These are phyloP conservation scores for Shiraia sp. DNA, from an alignment of 2,329 filamentous ascomycete species.

Conservation along the genomic window DNA sequence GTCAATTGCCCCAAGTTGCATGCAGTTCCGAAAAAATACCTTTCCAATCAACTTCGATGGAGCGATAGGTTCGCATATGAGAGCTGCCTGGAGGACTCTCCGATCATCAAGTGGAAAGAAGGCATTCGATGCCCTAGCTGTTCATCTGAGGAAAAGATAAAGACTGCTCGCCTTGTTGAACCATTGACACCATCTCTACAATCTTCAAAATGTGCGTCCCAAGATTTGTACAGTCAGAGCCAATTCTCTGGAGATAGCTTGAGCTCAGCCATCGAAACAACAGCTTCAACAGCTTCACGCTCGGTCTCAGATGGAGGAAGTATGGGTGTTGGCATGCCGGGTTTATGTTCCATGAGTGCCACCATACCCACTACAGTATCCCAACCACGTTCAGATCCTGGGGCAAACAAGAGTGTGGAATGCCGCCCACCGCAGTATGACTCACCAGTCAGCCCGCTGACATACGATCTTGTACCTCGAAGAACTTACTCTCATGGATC, in stretches of 20 bases:
- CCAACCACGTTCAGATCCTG: slow-evolving; percentile 9
- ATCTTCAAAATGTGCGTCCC: slow-evolving; percentile 21
- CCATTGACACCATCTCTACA: slow-evolving; percentile 31
- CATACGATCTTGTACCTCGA: slow-evolving; percentile 6
- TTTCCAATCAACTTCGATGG: slow-evolving; percentile 38
- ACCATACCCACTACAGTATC: slow-evolving; percentile 15
- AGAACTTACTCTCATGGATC: slow-evolving; percentile 12
- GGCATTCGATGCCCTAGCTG: slow-evolving; percentile 40
- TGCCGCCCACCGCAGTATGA: slow-evolving; percentile 23
- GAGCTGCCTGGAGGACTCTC: slow-evolving; percentile 22
- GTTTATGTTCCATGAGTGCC: slow-evolving; percentile 18
- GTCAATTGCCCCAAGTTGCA: slow-evolving; percentile 43
- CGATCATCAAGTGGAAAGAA: slow-evolving; percentile 33
- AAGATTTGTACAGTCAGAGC: slow-evolving; percentile 25
- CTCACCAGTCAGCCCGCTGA: slow-evolving; percentile 25
- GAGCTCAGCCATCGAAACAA: slow-evolving; percentile 20
- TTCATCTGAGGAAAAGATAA: slow-evolving; percentile 33
- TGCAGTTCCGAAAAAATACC: slow-evolving; percentile 30
- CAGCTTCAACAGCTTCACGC: slow-evolving; percentile 16
- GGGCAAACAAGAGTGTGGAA: slow-evolving; percentile 3
- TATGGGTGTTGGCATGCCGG: slow-evolving; percentile 15
- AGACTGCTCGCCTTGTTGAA: slow-evolving; percentile 41
- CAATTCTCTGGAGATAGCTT: slow-evolving; percentile 24
- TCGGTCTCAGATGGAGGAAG: slow-evolving; percentile 20
- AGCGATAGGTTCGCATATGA: slow-evolving; percentile 38